Percentiles rank a stretch among this genome's conserved stretches.
phyloP scores from a whole-genome alignment of 2,329 filamentous ascomycete genomes.

The Thielaviopsis cerberus region DNA sequence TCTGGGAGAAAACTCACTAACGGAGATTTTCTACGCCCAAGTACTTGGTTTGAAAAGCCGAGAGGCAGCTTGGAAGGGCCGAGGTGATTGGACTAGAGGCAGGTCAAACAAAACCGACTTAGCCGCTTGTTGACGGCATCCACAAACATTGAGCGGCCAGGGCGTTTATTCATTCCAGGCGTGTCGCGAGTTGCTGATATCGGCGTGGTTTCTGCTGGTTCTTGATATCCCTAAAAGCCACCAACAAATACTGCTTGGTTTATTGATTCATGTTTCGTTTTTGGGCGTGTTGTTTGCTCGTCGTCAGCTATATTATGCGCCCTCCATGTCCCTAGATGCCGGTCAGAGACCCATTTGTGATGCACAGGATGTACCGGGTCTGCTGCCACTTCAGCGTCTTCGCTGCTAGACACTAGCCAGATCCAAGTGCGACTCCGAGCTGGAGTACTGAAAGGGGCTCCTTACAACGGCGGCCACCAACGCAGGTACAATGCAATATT shows the following conservation, averaged over 20 bases:
- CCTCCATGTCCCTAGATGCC: not conserved
- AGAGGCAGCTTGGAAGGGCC: no score
- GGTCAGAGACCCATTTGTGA: not conserved
- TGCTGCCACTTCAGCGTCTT: no score
- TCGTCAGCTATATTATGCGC: not conserved
- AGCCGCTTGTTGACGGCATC: not conserved
- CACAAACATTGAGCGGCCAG: not conserved
- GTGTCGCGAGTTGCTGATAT: no score
- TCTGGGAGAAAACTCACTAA: no score
- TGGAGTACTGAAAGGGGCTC: not conserved
- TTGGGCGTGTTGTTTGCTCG: not conserved
- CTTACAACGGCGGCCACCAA: not conserved
- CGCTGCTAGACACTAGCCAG: not conserved
- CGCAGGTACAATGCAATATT: not conserved
- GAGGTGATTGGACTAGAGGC: no score
- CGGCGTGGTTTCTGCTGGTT: not conserved
- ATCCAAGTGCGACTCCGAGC: not conserved
- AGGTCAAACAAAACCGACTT: no score
- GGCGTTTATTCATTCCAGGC: not conserved
- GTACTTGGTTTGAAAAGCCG: no score
- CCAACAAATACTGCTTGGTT: not conserved
- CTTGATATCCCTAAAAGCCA: not conserved
- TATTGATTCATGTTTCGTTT: not conserved
- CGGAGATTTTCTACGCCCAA: no score
- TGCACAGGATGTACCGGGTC: not conserved